Evolutionary conservation across 2,329 filamentous ascomycete species (phyloP).

Genomic region (Epichloe scottii): DNA sequence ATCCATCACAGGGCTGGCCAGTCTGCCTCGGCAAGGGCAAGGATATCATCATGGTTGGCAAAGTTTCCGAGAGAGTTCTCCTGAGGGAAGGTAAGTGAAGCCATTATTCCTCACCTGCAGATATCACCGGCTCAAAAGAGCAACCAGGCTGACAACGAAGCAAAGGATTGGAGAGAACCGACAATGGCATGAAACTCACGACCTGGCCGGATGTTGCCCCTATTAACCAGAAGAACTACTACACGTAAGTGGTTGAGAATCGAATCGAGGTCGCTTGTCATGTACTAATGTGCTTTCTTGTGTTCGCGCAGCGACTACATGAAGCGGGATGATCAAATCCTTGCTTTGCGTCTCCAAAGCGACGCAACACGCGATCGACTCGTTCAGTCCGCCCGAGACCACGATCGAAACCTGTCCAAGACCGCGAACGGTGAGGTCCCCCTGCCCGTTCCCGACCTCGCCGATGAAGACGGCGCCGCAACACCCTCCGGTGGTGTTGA

Average conservation of each 20-base stretch:
- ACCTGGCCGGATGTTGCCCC: constrained; percentile 86
- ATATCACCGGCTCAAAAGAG: constrained; percentile 9
- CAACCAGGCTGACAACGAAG: constrained; percentile 3
- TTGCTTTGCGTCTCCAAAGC: constrained; percentile 76
- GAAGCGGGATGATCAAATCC: constrained; percentile 93
- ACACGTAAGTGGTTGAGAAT: constrained; percentile 51
- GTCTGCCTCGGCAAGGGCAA: neutral
- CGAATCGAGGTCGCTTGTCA: neutral
- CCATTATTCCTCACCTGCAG: constrained; percentile 3
- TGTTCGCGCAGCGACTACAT: constrained; percentile 65
- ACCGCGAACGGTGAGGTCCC: constrained; percentile 55
- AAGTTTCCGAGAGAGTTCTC: constrained; percentile 53
- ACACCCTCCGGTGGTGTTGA: constrained; percentile 49
- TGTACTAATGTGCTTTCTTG: constrained; percentile 8
- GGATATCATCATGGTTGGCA: constrained; percentile 42
- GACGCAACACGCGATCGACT: constrained; percentile 77
- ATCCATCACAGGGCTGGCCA: neutral
- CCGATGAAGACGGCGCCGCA: constrained; percentile 42
- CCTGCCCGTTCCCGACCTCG: constrained; percentile 46
- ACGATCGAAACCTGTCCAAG: constrained; percentile 72
- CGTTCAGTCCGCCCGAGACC: constrained; percentile 75
- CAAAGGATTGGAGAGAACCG: constrained; percentile 81
- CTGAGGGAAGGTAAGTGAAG: constrained; percentile 42
- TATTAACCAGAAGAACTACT: constrained; percentile 99
- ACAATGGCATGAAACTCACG: constrained; percentile 95